Evolutionary conservation across 1,139 yeast genomes (phyloP).

Genomic region (Scheffersomyces stambukii): DNA sequence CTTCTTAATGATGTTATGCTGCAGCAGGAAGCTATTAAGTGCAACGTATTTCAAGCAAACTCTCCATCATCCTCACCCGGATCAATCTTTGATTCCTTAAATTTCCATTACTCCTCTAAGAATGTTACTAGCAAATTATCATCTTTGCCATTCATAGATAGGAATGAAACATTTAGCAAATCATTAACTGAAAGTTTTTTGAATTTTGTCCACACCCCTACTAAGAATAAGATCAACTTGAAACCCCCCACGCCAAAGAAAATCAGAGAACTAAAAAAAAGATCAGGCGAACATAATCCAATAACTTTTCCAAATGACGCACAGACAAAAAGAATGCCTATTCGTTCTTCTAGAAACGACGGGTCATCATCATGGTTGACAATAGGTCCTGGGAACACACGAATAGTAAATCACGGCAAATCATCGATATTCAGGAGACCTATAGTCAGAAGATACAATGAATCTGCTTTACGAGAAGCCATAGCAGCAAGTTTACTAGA

Average conservation of each 20-base stretch:
- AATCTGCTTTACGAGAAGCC: slow-evolving; percentile 33
- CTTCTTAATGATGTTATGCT: slow-evolving; percentile 6
- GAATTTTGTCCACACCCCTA: too few relatives aligned
- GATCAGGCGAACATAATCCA: slow-evolving; percentile 14
- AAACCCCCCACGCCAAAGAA: slow-evolving; percentile 15
- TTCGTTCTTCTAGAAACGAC: slow-evolving; percentile 19
- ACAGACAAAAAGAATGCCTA: slow-evolving; percentile 26
- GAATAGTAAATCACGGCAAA: slow-evolving; percentile 39
- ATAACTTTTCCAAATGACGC: slow-evolving; percentile 17
- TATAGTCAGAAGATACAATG: slow-evolving; percentile 32
- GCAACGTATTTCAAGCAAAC: too few relatives aligned
- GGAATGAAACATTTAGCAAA: too few relatives aligned
- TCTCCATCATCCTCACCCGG: too few relatives aligned
- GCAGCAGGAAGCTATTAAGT: slow-evolving; percentile 1
- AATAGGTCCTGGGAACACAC: slow-evolving; percentile 47
- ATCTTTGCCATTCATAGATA: slow-evolving; percentile 3
- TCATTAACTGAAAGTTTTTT: too few relatives aligned
- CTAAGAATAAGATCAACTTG: not conserved
- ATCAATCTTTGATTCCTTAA: too few relatives aligned
- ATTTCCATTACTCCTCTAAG: too few relatives aligned
- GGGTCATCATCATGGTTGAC: slow-evolving; percentile 44
- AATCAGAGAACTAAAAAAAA: slow-evolving; percentile 14
- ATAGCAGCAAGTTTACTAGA: slow-evolving; percentile 16
- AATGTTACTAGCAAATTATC: too few relatives aligned
- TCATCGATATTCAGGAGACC: slow-evolving; percentile 37